A percentile compares a stretch with the other conserved stretches of the same genome.
phyloP scores from a whole-genome alignment of 331 rosid species.

The Stylosanthes scabra region DNA sequence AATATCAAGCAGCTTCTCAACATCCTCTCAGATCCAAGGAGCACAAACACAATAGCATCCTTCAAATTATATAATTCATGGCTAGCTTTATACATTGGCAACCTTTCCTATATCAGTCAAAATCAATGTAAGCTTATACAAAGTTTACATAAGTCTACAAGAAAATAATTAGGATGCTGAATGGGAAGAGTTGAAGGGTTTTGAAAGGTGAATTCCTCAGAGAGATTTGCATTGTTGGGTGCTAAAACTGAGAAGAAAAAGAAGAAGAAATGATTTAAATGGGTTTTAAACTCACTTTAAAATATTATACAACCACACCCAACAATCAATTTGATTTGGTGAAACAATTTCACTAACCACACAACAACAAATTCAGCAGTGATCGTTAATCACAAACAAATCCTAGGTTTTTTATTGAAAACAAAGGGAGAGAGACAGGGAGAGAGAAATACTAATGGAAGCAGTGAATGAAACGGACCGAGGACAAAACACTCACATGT shows the following conservation, averaged over 20 bases:
- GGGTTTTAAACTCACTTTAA: constrained; percentile 32
- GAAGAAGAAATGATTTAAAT: constrained; percentile 31
- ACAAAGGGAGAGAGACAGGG: no score
- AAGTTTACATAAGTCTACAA: constrained; percentile 13
- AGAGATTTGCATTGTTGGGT: constrained; percentile 59
- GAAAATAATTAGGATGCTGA: constrained; percentile 39
- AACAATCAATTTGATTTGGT: no score
- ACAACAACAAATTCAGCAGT: no score
- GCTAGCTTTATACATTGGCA: constrained; percentile 93
- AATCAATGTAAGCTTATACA: constrained; percentile 12
- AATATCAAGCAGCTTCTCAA: constrained; percentile 84
- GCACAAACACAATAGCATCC: constrained; percentile 92
- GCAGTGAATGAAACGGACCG: no score
- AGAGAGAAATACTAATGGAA: no score
- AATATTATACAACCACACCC: no score
- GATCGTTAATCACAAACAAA: no score
- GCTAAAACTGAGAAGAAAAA: neutral
- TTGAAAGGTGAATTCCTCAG: constrained; percentile 53
- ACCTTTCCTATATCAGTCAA: constrained; percentile 77
- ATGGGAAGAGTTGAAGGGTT: constrained; percentile 63
- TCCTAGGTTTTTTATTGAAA: no score
- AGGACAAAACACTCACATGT: no score
- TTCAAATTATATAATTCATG: constrained; percentile 87
- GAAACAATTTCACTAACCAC: no score
- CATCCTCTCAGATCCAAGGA: constrained; percentile 88